Percentiles rank a stretch among this genome's conserved stretches.
Conservation (phyloP, 352 stramenopile genomes). For the Pythium aristosporum region DNA sequence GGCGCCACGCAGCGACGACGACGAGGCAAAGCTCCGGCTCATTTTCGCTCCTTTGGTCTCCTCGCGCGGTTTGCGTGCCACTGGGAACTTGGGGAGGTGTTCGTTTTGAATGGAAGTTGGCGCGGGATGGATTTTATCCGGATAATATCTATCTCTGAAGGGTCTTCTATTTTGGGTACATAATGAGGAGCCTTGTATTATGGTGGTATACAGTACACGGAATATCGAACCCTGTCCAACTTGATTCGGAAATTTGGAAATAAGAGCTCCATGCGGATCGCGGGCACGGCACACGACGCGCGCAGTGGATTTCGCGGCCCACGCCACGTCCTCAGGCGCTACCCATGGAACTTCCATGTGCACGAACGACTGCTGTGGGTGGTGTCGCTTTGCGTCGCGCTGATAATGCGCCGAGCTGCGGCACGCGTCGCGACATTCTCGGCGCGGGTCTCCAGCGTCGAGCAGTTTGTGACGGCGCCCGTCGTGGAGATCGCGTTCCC, state of each 20-base stretch:
- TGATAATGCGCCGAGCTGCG: background rate
- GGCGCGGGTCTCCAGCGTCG: background rate
- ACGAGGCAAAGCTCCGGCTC: constrained; percentile 26
- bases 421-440: background rate
- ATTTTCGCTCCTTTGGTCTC: constrained; percentile 3
- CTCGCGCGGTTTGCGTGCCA: background rate
- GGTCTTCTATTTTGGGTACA: constrained; percentile 10
- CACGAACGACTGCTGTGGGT: background rate
- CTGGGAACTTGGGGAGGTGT: constrained; percentile 2
- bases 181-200: too few relatives aligned
- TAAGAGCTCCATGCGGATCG: background rate
- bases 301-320: background rate
- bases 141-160: constrained; percentile 15
- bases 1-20: constrained; percentile 23
- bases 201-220: background rate
- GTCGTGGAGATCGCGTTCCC: constrained; percentile 61
- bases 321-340: background rate
- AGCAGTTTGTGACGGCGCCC: constrained; percentile 9
- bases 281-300: background rate
- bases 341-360: background rate
- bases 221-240: constrained; percentile 14
- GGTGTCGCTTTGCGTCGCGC: background rate
- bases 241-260: background rate
- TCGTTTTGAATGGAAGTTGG: constrained; percentile 24
- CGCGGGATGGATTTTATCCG: constrained; percentile 12